Evolutionary conservation across 495 filamentous ascomycete species (phyloP), one percentile per base, ranked within the genome.

Genomic region (Parathielavia hyrcaniae): DNA sequence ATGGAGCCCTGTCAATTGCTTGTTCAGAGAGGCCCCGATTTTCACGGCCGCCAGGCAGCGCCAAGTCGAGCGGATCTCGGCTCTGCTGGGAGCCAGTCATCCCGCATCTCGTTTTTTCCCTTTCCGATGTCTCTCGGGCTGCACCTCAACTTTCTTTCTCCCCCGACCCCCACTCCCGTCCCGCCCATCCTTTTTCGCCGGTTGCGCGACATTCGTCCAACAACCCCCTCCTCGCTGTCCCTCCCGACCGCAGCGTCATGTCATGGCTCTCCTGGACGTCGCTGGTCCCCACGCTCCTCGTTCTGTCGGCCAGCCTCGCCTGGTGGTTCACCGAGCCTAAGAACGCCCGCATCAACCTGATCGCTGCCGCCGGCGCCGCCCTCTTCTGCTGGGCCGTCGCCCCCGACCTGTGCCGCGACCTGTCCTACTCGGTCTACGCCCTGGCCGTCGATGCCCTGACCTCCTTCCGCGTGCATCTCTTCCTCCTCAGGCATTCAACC

Each of bases 251-350:
- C 64, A 74, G 65, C 75, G 74, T 68, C 71, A 77, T 74, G 73
- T 77, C 72, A 78, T 79, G 75, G 73, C 72, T 70, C 70, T 72
- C 71, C 71, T 73, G 71, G 73, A 69, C 75, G 56, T 71, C 73
- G 69, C 73, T 72, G 67, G 71, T 75, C 59, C 73, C 74, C 63
- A 75, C 74, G 52, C 60, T 81, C 61, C 71, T 81, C 57, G 69
- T 81, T 67, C 53, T 78, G 60, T 71, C 75, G 64, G 73, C 79
- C 62, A 68, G 73, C 54, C 63, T 81, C 59, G 69, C 69, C 60
- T 77, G 74, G 74, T 76, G 74, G 72, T 73, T 76, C 59, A 72
- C 74, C 64, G 71, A 77, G 59, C 73, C 72, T 58, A 78, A 76
- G 65, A 76, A 65, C 64, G 66, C 71, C 57, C 68, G 71, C 61